Base-by-base conservation (phyloP, 306 rosid species). In the Comarum palustre region DNA sequence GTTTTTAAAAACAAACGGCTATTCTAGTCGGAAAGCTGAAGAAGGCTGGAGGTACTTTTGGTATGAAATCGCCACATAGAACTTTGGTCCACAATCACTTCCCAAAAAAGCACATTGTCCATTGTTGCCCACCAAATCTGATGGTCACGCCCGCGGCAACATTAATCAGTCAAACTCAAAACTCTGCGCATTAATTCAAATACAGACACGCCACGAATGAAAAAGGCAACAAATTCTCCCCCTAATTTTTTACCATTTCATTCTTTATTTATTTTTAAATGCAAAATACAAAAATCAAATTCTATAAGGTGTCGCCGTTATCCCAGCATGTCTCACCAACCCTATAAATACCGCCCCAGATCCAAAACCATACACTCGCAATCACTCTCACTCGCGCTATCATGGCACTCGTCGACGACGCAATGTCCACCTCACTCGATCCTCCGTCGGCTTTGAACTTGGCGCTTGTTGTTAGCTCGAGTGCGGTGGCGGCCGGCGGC, bases 321-420 rank as follows among this genome's bases (percentile, higher is more conserved):
- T 71, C 79, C 80, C 85, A 71, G 86, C 65, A 87, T 79, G 93
- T 84, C 84, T 82, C 90, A 79, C 65, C 73, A 16, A 50, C 73
- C 46, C 75, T 88, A 84, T 86, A 72, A 68, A 84, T 74, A 79
- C 29, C 55, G 45, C 68, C 66, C 11, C 74, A 46, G 74, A 66
- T 81, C 78, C 82, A 62, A 66, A 42, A 8, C 63, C 17, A 41
- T 20, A 32, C 17, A 45, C 12, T 39, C 43, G 43, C 43, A 45
- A 45, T 45, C 50, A 8, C 60, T 2, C 73, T 9, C 76, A 16
- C 79, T 29, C 82, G 5, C 41, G 41, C 41, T 6, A 8, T 38
- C 41, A 38, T 38, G 41, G 41, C 41, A 7, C 8, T 31, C 2
- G 34, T 6, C 41, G 41, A 38, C 41, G 41, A 38, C 41, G 41